phyloP scores from a whole-genome alignment of 176 grass and related monocot species.

The Neostapfia colusana region DNA sequence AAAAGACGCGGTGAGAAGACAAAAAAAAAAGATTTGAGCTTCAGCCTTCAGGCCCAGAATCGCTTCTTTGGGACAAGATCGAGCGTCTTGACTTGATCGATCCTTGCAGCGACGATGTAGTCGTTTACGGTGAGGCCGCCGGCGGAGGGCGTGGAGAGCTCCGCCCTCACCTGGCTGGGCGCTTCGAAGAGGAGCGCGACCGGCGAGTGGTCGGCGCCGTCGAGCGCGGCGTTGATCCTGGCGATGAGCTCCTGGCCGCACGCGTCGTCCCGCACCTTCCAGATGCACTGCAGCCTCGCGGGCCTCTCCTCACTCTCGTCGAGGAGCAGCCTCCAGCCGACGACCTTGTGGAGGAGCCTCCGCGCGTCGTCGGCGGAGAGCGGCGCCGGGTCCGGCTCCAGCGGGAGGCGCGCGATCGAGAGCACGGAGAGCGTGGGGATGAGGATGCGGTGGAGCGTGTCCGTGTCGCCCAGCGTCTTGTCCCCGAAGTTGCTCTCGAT shows the following conservation, averaged over 20 bases:
- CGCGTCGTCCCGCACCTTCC: slow-evolving; percentile 73
- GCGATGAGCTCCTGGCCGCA: slow-evolving; percentile 61
- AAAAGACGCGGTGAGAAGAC: background rate
- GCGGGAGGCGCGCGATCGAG: slow-evolving; percentile 57
- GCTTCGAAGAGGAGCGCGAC: slow-evolving; percentile 46
- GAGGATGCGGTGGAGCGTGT: slow-evolving; percentile 90
- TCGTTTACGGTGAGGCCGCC: slow-evolving; percentile 63
- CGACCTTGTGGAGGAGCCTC: slow-evolving; percentile 67
- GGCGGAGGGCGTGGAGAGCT: slow-evolving; percentile 58
- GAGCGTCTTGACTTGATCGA: slow-evolving; percentile 57
- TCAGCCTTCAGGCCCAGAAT: slow-evolving; percentile 55
- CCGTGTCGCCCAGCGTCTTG: slow-evolving; percentile 67
- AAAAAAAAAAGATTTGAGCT: background rate
- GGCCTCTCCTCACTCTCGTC: slow-evolving; percentile 27
- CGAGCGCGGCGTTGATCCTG: slow-evolving; percentile 60
- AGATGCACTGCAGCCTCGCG: slow-evolving; percentile 56
- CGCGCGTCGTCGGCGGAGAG: slow-evolving; percentile 53
- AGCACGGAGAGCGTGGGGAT: slow-evolving; percentile 73
- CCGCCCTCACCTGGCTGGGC: slow-evolving; percentile 65
- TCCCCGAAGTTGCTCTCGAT: slow-evolving; percentile 79
- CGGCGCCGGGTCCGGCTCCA: slow-evolving; percentile 33
- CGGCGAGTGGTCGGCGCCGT: slow-evolving; percentile 50
- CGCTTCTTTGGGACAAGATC: slow-evolving; percentile 79
- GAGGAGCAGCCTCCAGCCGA: slow-evolving; percentile 67
- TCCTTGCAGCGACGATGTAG: slow-evolving; percentile 64